Evolutionary conservation across 345 rosid species (phyloP), one percentile per base, ranked within the genome.

Genomic region (Camelina laxa): DNA sequence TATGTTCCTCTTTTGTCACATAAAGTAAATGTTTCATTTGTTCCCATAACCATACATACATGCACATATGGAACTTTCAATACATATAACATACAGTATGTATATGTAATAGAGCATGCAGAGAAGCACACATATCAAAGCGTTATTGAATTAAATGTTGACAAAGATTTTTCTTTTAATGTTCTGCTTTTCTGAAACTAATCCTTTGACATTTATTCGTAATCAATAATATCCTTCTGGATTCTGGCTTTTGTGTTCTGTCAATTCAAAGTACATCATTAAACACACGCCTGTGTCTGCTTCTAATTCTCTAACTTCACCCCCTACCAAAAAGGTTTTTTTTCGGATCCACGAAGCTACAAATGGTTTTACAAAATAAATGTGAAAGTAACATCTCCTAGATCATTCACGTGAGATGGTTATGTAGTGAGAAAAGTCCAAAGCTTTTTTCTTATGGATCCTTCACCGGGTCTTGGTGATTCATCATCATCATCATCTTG

Each of bases 401-500:
- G 64, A 76, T 47, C 75, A 10, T 64, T 72, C 82, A 87, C 44
- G 75, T 69, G 59, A 35, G 71, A 55, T 70, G 66, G 67, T 60
- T 78, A 78, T 33, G 96, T 81, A 6, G 91, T 86, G 65, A 93
- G 84, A 76, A 93, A 89, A 42, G 85, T 91, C 98, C 96, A 93
- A 15, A 93, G 80, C 84, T 84, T 93, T 86, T 85, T 93, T 38
- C 88, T 80, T 30, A 93, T 50, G 17, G 97, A 89, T 38, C 57
- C 89, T 72, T 84, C 88, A 72, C 85, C 89, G 9, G 85, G 89
- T 75, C 78, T 82, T 19, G 86, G 88, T 30, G 48, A 56, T 45
- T 80, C 87, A 36, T 81, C 89, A 56, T 82, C 76, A 17, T 77
- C 89, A 68, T 76, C 82, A 13, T 10, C 72, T 16, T 47, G 51